Evolutionary conservation across 1,284 basidiomycete genomes (phyloP).

Genomic region (Hypsizygus ulmarius): DNA sequence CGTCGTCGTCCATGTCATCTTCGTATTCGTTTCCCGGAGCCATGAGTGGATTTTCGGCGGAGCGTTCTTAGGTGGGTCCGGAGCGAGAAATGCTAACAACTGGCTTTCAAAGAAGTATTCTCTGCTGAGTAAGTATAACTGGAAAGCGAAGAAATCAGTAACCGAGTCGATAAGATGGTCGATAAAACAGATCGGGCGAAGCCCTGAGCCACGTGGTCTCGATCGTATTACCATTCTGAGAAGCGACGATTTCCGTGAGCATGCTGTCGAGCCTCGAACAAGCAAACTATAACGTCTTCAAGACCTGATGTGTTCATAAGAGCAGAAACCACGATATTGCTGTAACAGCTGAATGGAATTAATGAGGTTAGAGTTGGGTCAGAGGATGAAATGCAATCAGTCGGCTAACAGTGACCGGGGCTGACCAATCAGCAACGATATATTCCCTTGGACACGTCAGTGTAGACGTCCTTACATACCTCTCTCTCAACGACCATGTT

Average conservation of each 20-base stretch:
- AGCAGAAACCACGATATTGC: no score
- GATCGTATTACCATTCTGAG: no score
- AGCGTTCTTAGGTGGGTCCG: not conserved
- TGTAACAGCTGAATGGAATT: not conserved
- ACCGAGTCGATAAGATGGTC: constrained; percentile 15
- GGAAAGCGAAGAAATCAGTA: constrained; percentile 14
- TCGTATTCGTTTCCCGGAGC: constrained; percentile 29
- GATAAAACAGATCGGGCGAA: constrained; percentile 29
- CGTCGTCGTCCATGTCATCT: constrained; percentile 41
- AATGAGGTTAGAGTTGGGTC: no score
- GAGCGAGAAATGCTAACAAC: not conserved
- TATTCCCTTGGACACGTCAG: constrained; percentile 33
- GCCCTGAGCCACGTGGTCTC: constrained; percentile 18
- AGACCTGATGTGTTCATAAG: no score
- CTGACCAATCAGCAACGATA: constrained; percentile 17
- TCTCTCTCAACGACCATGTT: constrained; percentile 50
- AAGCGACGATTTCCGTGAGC: no score
- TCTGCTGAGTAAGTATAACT: constrained; percentile 17
- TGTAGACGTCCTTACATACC: constrained; percentile 9
- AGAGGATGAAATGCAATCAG: no score
- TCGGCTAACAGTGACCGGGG: constrained; percentile 1
- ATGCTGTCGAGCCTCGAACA: not conserved
- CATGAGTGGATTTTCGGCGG: constrained; percentile 20
- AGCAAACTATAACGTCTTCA: no score
- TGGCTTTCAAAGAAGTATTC: constrained; percentile 2